phyloP scores from a whole-genome alignment of 306 rosid species.

The Astragalus glycyphyllos region DNA sequence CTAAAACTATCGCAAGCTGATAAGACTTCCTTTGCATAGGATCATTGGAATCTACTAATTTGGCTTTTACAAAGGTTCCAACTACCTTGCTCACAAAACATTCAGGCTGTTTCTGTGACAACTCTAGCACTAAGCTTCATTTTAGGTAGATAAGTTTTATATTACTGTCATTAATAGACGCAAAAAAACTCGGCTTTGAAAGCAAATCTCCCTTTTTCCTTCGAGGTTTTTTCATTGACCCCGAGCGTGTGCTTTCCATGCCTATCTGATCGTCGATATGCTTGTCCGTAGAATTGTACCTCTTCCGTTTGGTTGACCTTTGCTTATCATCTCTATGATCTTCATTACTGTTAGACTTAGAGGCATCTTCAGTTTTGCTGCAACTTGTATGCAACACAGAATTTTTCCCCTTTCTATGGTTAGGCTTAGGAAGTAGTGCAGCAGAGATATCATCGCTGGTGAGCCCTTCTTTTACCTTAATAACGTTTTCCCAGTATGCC shows the following conservation, averaged over 20 bases:
- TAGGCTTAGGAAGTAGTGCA: too few relatives aligned
- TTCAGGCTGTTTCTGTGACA: constrained; percentile 54
- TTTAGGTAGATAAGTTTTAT: constrained; percentile 62
- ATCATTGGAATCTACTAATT: constrained; percentile 43
- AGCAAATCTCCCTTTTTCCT: constrained; percentile 35
- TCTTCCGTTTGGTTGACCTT: too few relatives aligned
- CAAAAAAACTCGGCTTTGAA: constrained; percentile 42
- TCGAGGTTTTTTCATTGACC: constrained; percentile 36
- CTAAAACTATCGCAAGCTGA: too few relatives aligned
- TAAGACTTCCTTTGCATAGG: constrained; percentile 34
- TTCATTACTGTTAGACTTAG: too few relatives aligned
- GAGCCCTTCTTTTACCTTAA: constrained; percentile 62
- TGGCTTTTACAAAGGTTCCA: constrained; percentile 60
- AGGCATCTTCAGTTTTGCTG: too few relatives aligned
- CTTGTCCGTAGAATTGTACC: too few relatives aligned
- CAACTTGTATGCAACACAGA: too few relatives aligned
- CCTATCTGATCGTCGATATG: too few relatives aligned
- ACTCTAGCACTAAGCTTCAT: constrained; percentile 61
- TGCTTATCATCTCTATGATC: too few relatives aligned
- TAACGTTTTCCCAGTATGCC: constrained; percentile 79
- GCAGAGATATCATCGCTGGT: constrained; percentile 42
- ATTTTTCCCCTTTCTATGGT: too few relatives aligned
- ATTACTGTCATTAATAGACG: constrained; percentile 50
- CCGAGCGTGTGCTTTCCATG: constrained; percentile 36
- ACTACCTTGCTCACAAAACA: constrained; percentile 53